Percentiles rank a stretch among this genome's conserved stretches.
Conservation (phyloP, 2,329 filamentous ascomycete species). For the Aureobasidium zeae region DNA sequence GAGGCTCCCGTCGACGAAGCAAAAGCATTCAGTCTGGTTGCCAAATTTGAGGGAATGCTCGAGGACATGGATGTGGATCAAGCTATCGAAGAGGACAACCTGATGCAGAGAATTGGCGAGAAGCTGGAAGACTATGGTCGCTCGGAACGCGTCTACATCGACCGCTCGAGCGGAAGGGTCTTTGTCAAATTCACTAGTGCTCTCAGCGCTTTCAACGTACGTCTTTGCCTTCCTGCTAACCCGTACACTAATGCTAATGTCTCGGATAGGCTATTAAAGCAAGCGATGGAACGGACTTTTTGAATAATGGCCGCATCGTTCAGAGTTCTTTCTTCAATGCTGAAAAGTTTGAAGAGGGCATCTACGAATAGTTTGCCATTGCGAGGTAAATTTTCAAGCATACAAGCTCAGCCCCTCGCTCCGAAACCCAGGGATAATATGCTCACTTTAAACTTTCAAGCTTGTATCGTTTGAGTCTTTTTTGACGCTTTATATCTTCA, state of each 20-base stretch:
- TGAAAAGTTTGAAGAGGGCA: conserved; percentile 69
- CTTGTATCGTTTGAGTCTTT: too few relatives aligned
- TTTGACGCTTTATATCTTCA: too few relatives aligned
- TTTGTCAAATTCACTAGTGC: conserved; percentile 90
- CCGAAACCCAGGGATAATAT: too few relatives aligned
- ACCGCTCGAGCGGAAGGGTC: conserved; percentile 58
- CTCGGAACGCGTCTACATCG: conserved; percentile 32
- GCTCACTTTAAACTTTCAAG: too few relatives aligned
- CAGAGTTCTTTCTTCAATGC: conserved; percentile 71
- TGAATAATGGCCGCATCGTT: conserved; percentile 62
- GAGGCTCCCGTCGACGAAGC: conserved; percentile 25
- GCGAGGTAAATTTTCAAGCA: too few relatives aligned
- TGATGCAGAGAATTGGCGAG: conserved; percentile 92
- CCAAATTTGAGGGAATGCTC: conserved; percentile 77
- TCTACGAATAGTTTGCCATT: conserved; percentile 42
- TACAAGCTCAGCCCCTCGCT: too few relatives aligned
- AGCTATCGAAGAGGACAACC: conserved; percentile 60
- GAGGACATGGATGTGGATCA: conserved; percentile 69
- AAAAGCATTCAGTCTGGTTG: conserved; percentile 53
- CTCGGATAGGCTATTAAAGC: conserved; percentile 68
- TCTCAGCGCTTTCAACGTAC: conserved; percentile 72
- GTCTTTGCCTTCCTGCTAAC: conserved; percentile 27
- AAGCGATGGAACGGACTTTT: conserved; percentile 77
- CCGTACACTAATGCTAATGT: conserved; percentile 15
- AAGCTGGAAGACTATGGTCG: conserved; percentile 60